Base-by-base conservation (phyloP, 2,329 filamentous ascomycete species). In the Lachnellula suecica region DNA sequence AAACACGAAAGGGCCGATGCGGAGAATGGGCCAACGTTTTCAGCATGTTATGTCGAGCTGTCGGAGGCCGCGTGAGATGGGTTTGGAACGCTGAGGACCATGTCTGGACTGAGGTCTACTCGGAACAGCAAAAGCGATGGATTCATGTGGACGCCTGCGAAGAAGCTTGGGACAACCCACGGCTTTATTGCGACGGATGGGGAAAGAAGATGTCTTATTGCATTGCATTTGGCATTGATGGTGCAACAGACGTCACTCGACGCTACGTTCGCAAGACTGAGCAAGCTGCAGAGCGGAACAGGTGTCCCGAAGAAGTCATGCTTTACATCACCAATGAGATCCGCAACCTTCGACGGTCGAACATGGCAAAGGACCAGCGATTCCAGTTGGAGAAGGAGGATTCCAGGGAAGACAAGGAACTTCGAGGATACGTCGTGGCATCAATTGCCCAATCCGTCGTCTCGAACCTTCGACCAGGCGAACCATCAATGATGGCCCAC, bases 1-100 rank as follows among this genome's bases (percentile, higher is more conserved):
- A 97, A 70, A 95, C 91, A 24, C 80, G 89, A 61, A 82, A 88
- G 61, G 94, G 94, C 31, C 86, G 94, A 61, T 88, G 88, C 56
- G 94, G 94, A 56, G 94, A 99, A 74, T 97, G 94, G 91, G 91
- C 91, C 60, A 97, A 97, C 73, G 97, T 92, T 78, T 99, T 99
- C 74, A 93, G 88, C 74, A 97, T 97, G 94, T 81, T 99, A 47
- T 97, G 93, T 76, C 84, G 93, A 54, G 94, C 94, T 4, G 84
- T 97, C 13, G 93, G 93, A 45, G 89, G 88, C 54, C 83, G 93
- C 56, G 91, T 97, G 22, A 84, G 94, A 65, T 99, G 94, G 94
- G 88, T 99, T 10, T 99, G 94, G 94, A 97, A 97, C 63, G 87
- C 88, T 25, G 94, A 97, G 71, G 94, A 97, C 69, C 90, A 97